Evolutionary conservation across 1,284 basidiomycete species (phyloP).

Genomic region (Irpex sp.): DNA sequence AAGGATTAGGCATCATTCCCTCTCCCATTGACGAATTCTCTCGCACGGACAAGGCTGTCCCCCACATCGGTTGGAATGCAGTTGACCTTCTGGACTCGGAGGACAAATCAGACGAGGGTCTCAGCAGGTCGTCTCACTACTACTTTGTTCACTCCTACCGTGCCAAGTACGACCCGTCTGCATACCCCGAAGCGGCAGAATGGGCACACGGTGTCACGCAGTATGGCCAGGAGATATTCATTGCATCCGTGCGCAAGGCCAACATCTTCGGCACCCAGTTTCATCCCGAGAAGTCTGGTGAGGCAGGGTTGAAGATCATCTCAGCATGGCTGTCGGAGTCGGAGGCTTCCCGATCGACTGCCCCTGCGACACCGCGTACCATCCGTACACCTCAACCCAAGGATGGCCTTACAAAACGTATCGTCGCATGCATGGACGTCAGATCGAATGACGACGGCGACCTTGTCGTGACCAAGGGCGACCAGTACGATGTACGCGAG

Average conservation of each 20-base stretch:
- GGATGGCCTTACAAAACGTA: slow-evolving; percentile 85
- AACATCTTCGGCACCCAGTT: slow-evolving; percentile 97
- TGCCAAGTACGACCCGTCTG: slow-evolving; percentile 64
- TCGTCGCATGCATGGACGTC: slow-evolving; percentile 98
- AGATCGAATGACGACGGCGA: slow-evolving; percentile 95
- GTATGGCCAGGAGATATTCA: slow-evolving; percentile 93
- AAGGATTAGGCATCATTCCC: slow-evolving; percentile 75
- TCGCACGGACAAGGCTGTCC: slow-evolving; percentile 79
- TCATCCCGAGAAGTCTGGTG: slow-evolving; percentile 97
- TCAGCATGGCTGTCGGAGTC: slow-evolving; percentile 78
- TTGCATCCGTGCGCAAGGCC: slow-evolving; percentile 79
- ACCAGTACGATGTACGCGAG: slow-evolving; percentile 98
- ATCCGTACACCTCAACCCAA: slow-evolving; percentile 36
- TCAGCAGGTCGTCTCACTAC: slow-evolving; percentile 61
- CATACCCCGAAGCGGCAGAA: slow-evolving; percentile 48
- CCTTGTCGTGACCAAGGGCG: slow-evolving; percentile 98
- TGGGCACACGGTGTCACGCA: slow-evolving; percentile 90
- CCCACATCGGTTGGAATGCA: slow-evolving; percentile 98
- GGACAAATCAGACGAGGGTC: slow-evolving; percentile 36
- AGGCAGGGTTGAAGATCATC: slow-evolving; percentile 84
- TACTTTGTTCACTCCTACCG: slow-evolving; percentile 99
- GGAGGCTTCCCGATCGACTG: slow-evolving; percentile 33
- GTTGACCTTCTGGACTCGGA: slow-evolving; percentile 52
- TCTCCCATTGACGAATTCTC: slow-evolving; percentile 67
- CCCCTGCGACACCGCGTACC: slow-evolving; percentile 29